Percentiles rank a stretch among this genome's conserved stretches.
phyloP scores from a whole-genome alignment of 2,329 filamentous ascomycete species.

The Zymoseptoria tritici region DNA sequence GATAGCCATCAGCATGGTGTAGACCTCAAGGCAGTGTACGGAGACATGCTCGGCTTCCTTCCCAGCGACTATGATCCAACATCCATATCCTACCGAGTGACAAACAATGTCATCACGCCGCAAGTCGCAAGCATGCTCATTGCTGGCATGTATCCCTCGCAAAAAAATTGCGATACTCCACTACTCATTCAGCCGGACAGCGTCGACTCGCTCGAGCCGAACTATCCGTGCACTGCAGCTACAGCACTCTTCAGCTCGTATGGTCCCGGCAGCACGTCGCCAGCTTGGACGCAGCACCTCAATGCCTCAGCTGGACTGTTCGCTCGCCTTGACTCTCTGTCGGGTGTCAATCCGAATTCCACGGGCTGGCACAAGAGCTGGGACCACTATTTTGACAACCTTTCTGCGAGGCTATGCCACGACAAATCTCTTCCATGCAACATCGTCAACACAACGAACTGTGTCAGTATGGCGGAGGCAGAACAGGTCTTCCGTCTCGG shows the following conservation, averaged over 20 bases:
- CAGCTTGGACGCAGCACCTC: conserved; percentile 59
- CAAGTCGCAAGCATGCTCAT: conserved; percentile 72
- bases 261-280: conserved; percentile 39
- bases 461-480: conserved; percentile 56
- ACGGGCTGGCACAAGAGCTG: conserved; percentile 61
- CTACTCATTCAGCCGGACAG: conserved; percentile 45
- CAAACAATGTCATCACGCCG: conserved; percentile 74
- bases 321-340: conserved; percentile 56
- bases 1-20: conserved; percentile 69
- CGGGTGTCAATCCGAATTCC: conserved; percentile 52
- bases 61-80: conserved; percentile 43
- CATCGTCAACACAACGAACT: conserved; percentile 43
- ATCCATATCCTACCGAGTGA: conserved; percentile 60
- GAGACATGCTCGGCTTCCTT: conserved; percentile 60
- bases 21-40: conserved; percentile 73
- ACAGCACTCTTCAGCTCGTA: conserved; percentile 38
- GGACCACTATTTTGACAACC: conserved; percentile 81
- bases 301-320: conserved; percentile 50
- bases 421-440: conserved; percentile 64
- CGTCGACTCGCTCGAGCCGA: conserved; percentile 67
- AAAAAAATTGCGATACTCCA: conserved; percentile 23
- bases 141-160: conserved; percentile 56
- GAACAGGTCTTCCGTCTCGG: conserved; percentile 68
- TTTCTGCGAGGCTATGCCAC: conserved; percentile 73
- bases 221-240: conserved; percentile 57